Base-by-base conservation (phyloP, 495 filamentous ascomycete species). In the Cercophora samala region DNA sequence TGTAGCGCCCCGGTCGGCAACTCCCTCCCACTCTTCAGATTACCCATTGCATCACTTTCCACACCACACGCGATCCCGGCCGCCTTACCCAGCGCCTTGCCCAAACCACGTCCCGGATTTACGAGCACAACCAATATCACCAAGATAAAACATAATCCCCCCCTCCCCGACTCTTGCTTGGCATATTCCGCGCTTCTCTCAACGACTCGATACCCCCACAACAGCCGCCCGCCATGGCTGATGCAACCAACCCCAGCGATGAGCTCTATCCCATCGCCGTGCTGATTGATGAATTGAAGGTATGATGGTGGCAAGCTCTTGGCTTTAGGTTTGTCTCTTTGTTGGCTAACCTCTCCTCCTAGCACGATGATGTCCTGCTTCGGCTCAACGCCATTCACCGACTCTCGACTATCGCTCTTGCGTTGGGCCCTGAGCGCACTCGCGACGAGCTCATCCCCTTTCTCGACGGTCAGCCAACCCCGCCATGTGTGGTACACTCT, bases 261-360 rank as follows among this genome's bases (percentile, higher is more conserved):
- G 96, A 97, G 87, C 93, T 99, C 69, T 98, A 97, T 80, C 95
- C 95, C 74, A 99, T 99, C 84, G 95, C 95, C 68, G 96, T 99
- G 64, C 88, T 99, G 77, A 99, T 99, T 81, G 95, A 99, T 80
- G 95, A 99, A 87, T 84, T 99, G 73, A 99, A 99, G 92, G 93
- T 97, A 83, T 72, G 74, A 75, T 72, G 68, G 67, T 75, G 66
- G 70, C 69, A 21, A 60, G 9, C 11, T 62, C 51, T n/a, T 22
- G 46, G 24, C 18, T 13, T 17, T 17, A 25, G 13, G 60, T n/a
- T n/a, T 29, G 71, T 37, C 53, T 9, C 17, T 23, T 24, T 63
- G 19, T 68, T 62, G 51, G 55, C 66, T 67, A 62, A 25, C 21
- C n/a, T 64, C 1, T 53, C 5, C 23, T 64, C 54, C 26, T 74